Evolutionary conservation across 192 early-diverging fungal genomes (phyloP).

Genomic region (Entomortierella beljakovae): DNA sequence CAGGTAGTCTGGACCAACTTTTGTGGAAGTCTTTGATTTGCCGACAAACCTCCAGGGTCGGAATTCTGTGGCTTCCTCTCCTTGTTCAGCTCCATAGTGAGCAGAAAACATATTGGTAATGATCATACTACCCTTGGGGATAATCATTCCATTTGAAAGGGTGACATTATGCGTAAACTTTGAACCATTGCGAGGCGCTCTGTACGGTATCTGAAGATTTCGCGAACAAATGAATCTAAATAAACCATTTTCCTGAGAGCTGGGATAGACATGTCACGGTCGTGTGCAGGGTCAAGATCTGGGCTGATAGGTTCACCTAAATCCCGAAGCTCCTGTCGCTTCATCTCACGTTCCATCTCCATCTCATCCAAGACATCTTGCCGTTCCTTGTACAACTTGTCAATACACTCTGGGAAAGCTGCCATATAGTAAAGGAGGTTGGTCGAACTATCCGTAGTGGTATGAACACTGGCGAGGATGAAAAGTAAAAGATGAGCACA

Average conservation of each 20-base stretch:
- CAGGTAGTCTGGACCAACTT: slow-evolving; percentile 51
- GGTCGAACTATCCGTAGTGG: slow-evolving; percentile 41
- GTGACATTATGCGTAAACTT: slow-evolving; percentile 35
- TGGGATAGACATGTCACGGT: slow-evolving; percentile 13
- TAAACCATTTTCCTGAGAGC: slow-evolving; percentile 53
- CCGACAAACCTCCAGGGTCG: slow-evolving; percentile 56
- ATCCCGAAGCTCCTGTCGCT: slow-evolving; percentile 5
- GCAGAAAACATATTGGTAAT: slow-evolving; percentile 39
- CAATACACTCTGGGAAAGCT: slow-evolving; percentile 28
- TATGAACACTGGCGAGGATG: slow-evolving; percentile 50
- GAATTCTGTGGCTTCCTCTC: slow-evolving; percentile 50
- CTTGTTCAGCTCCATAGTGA: slow-evolving; percentile 28
- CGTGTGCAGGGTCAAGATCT: slow-evolving; percentile 34
- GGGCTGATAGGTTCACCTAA: slow-evolving; percentile 26
- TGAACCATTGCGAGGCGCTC: slow-evolving; percentile 17
- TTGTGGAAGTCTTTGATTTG: slow-evolving; percentile 33
- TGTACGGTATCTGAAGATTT: slow-evolving; percentile 44
- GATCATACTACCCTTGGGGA: slow-evolving; percentile 28
- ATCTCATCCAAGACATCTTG: slow-evolving; percentile 31
- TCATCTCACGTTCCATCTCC: slow-evolving; percentile 21
- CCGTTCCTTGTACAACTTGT: slow-evolving; percentile 50
- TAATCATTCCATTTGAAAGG: slow-evolving; percentile 41
- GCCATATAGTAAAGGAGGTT: slow-evolving; percentile 49
- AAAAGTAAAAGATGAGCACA: slow-evolving; percentile 43
- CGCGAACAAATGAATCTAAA: slow-evolving; percentile 56